A percentile compares a stretch with the other conserved stretches of the same genome.
These are phyloP conservation scores for Neurospora terricola DNA, from an alignment of 495 filamentous ascomycete genomes.

Conservation along the genomic window DNA sequence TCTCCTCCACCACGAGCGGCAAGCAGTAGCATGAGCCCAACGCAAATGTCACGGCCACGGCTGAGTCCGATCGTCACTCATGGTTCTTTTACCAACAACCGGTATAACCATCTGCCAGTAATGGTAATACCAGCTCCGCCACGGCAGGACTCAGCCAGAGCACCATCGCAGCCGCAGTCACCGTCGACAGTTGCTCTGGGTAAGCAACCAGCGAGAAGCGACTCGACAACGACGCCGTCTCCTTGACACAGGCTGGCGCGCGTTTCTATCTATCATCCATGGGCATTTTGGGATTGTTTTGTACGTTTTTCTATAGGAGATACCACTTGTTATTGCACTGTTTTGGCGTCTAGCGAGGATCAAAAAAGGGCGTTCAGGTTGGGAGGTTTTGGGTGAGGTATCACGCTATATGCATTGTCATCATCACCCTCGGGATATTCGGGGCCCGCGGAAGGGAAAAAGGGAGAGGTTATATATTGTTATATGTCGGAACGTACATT, in stretches of 20 bases:
- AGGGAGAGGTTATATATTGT: background rate
- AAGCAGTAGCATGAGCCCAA: background rate
- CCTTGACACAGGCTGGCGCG: background rate
- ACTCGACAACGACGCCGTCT: background rate
- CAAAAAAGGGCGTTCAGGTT: background rate
- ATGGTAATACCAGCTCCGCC: slow-evolving; percentile 39
- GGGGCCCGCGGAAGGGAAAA: background rate
- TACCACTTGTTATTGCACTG: background rate
- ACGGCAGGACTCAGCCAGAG: slow-evolving; percentile 26
- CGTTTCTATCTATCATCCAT: background rate
- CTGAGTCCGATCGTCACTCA: background rate
- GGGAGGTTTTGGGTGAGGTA: background rate
- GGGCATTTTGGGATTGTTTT: background rate
- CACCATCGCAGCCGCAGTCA: background rate
- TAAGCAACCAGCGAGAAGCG: background rate
- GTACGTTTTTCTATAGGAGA: background rate
- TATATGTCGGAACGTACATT: background rate
- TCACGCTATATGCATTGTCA: background rate
- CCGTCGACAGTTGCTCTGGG: background rate
- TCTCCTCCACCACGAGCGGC: background rate
- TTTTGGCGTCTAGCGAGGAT: background rate
- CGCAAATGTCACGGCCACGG: background rate
- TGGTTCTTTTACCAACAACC: background rate
- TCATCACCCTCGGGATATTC: background rate
- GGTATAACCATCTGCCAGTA: slow-evolving; percentile 25